These are phyloP conservation scores for Teratosphaeria gauchensis DNA, from an alignment of 2,329 filamentous ascomycete species.

Conservation along the genomic window DNA sequence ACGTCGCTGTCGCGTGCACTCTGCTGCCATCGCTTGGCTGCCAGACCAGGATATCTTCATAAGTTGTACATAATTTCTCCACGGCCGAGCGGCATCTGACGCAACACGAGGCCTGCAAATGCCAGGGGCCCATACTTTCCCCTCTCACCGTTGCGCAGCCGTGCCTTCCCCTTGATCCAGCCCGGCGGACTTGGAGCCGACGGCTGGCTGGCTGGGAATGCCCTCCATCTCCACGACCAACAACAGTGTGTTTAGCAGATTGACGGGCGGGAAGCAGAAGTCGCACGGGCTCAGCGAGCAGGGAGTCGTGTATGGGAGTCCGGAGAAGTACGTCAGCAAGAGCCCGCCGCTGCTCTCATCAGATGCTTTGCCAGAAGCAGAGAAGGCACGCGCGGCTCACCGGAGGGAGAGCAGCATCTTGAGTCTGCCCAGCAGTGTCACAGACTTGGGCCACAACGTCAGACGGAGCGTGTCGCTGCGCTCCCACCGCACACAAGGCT, in stretches of 20 bases:
- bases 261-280: conserved; percentile 6
- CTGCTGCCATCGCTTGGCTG: background rate
- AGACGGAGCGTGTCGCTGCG: conserved; percentile 33
- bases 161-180: background rate
- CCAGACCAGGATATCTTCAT: background rate
- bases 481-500: conserved; percentile 9
- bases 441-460: conserved; percentile 30
- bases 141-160: too few relatives aligned
- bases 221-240: background rate
- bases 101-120: background rate
- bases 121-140: background rate
- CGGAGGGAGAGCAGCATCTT: conserved; percentile 17
- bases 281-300: background rate
- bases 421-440: conserved; percentile 21
- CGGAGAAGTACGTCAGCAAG: background rate
- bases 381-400: conserved; percentile 1
- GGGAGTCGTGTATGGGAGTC: background rate
- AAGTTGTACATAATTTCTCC: too few relatives aligned
- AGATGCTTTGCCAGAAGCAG: background rate
- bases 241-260: conserved; percentile 6
- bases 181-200: background rate
- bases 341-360: background rate
- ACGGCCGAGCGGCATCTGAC: too few relatives aligned
- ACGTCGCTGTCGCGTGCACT: background rate
- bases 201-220: background rate